These are phyloP conservation scores for Xylaria sp. DNA, from an alignment of 2,329 filamentous ascomycete species.

Conservation along the genomic window DNA sequence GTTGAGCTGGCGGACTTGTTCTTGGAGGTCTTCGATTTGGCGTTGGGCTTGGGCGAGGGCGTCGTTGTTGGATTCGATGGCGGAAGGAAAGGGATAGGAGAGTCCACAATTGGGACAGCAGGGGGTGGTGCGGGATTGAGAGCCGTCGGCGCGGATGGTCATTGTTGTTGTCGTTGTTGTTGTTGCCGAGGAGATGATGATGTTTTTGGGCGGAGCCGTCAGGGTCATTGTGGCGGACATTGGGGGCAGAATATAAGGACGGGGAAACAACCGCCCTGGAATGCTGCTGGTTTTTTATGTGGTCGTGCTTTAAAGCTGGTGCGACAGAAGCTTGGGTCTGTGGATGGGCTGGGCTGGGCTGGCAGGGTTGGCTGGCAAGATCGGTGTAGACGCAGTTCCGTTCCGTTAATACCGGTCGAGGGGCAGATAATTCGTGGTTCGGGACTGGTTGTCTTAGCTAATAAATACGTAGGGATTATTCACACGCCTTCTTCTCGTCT, in stretches of 20 bases:
- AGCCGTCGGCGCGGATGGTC: no score
- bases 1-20: constrained; percentile 64
- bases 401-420: background rate
- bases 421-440: background rate
- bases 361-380: background rate
- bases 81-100: constrained; percentile 31
- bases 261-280: background rate
- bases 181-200: constrained; percentile 16
- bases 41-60: constrained; percentile 51
- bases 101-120: constrained; percentile 51
- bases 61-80: constrained; percentile 31
- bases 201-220: constrained; percentile 21
- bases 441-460: background rate
- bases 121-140: background rate
- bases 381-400: background rate
- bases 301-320: background rate
- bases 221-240: constrained; percentile 28
- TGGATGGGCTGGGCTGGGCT: no score
- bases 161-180: constrained; percentile 20
- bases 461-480: background rate
- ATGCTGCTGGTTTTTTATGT: background rate
- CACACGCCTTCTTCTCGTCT: no score
- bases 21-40: constrained; percentile 63
- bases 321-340: background rate
- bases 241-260: background rate